These are phyloP conservation scores for Oropetium thomaeum DNA, from an alignment of 176 grass and related monocot species.

Conservation along the genomic window DNA sequence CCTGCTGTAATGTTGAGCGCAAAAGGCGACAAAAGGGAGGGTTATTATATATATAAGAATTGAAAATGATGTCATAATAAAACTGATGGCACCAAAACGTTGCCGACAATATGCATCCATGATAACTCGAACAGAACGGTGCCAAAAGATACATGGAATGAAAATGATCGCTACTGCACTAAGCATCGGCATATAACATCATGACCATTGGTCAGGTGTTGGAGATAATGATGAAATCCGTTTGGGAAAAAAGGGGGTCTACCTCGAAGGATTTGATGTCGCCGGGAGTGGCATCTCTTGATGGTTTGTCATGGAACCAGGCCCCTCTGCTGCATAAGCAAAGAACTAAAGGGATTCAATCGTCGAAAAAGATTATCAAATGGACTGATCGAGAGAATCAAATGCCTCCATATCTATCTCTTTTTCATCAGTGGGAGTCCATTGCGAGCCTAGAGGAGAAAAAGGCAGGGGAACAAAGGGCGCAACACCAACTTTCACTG, in stretches of 20 bases:
- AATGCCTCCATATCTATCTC: conserved; percentile 55
- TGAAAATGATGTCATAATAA: conserved; percentile 14
- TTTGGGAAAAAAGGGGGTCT: neutral
- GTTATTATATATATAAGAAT: conserved; percentile 14
- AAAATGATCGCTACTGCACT: conserved; percentile 53
- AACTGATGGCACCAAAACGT: conserved; percentile 2
- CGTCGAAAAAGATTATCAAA: conserved; percentile 41
- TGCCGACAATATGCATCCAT: conserved; percentile 43
- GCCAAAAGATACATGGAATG: conserved; percentile 29
- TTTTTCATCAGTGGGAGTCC: conserved; percentile 72
- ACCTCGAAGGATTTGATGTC: conserved; percentile 77
- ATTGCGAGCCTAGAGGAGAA: conserved; percentile 42
- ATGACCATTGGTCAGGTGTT: conserved; percentile 42
- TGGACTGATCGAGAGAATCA: conserved; percentile 51
- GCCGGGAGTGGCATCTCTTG: conserved; percentile 55
- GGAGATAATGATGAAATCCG: conserved; percentile 53
- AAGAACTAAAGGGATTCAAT: conserved; percentile 35
- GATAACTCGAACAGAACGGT: conserved; percentile 3
- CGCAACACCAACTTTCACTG: conserved; percentile 59
- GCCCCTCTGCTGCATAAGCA: conserved; percentile 48
- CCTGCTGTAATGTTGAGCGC: conserved; percentile 49
- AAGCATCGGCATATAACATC: conserved; percentile 32
- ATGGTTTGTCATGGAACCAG: conserved; percentile 77
- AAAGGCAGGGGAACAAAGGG: conserved; percentile 44
- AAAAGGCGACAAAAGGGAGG: neutral